Evolutionary conservation across 1,139 yeast species (phyloP).

Genomic region (Debaryomyces singareniensis): DNA sequence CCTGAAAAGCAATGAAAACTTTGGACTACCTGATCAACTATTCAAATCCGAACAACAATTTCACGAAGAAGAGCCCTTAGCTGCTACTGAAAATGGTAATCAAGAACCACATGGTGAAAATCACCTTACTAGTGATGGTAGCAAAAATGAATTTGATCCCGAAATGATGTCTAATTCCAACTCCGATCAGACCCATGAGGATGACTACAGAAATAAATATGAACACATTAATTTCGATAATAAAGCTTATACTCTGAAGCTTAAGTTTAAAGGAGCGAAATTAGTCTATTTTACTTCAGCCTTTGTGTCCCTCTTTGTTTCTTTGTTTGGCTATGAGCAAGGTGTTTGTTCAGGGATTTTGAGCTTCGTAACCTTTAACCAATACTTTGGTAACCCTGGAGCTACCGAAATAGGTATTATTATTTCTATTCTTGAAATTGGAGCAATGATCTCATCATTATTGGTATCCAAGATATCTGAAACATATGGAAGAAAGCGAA

Average conservation of each 20-base stretch:
- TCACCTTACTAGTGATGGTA: too few relatives aligned
- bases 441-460: conserved; percentile 44
- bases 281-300: conserved; percentile 71
- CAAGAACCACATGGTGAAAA: too few relatives aligned
- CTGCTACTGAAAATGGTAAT: too few relatives aligned
- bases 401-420: conserved; percentile 44
- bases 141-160: neutral
- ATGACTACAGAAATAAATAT: conserved; percentile 32
- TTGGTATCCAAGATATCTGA: conserved; percentile 44
- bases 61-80: too few relatives aligned
- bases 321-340: conserved; percentile 85
- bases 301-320: conserved; percentile 78
- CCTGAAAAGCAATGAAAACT: neutral
- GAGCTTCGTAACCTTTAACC: conserved; percentile 38
- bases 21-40: conserved; percentile 2
- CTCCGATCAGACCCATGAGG: conserved; percentile 9
- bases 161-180: neutral
- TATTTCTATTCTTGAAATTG: conserved; percentile 46
- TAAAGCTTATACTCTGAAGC: conserved; percentile 24
- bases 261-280: conserved; percentile 32
- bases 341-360: conserved; percentile 82
- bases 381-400: conserved; percentile 39
- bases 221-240: conserved; percentile 34
- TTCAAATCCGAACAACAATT: conserved; percentile 1
- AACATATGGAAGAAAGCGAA: conserved; percentile 40